A percentile compares a stretch with the other conserved stretches of the same genome.
These are phyloP conservation scores for Melampsora larici-populina DNA, from an alignment of 1,284 basidiomycete genomes.

Conservation along the genomic window DNA sequence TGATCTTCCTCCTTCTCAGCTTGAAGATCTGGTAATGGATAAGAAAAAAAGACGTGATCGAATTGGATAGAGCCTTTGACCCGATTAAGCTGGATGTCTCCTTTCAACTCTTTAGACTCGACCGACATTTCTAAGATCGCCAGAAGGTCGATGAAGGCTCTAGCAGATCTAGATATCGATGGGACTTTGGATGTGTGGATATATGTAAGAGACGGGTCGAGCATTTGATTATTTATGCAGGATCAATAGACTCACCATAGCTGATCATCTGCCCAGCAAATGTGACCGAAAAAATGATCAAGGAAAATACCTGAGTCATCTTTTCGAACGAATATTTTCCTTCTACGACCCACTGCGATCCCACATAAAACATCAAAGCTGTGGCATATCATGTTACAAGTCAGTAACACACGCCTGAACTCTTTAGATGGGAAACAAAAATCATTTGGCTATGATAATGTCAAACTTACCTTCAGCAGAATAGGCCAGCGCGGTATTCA, in stretches of 20 bases:
- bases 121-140: slow-evolving; percentile 42
- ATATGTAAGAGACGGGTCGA: slow-evolving; percentile 1
- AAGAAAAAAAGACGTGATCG: slow-evolving; percentile 70
- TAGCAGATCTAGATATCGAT: slow-evolving; percentile 51
- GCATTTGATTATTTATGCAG: not conserved
- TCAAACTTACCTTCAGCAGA: slow-evolving; percentile 29
- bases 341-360: slow-evolving; percentile 27
- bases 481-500: slow-evolving; percentile 36
- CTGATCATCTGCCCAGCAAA: slow-evolving; percentile 84
- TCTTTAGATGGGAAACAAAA: no score
- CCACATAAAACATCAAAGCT: slow-evolving; percentile 41
- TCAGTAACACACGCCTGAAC: no score
- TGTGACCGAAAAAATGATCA: slow-evolving; percentile 55
- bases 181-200: slow-evolving; percentile 53
- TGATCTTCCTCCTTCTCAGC: not conserved
- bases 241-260: slow-evolving; percentile 65
- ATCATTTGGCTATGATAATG: no score
- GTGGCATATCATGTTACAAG: not conserved
- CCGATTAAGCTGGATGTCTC: slow-evolving; percentile 28
- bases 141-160: slow-evolving; percentile 51
- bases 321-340: slow-evolving; percentile 38
- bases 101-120: slow-evolving; percentile 38
- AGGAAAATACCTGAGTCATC: slow-evolving; percentile 34
- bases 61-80: slow-evolving; percentile 67
- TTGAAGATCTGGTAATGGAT: slow-evolving; percentile 70